These are phyloP conservation scores for Pilobolus umbonatus DNA, from an alignment of 192 early-diverging fungal genomes.

Conservation along the genomic window DNA sequence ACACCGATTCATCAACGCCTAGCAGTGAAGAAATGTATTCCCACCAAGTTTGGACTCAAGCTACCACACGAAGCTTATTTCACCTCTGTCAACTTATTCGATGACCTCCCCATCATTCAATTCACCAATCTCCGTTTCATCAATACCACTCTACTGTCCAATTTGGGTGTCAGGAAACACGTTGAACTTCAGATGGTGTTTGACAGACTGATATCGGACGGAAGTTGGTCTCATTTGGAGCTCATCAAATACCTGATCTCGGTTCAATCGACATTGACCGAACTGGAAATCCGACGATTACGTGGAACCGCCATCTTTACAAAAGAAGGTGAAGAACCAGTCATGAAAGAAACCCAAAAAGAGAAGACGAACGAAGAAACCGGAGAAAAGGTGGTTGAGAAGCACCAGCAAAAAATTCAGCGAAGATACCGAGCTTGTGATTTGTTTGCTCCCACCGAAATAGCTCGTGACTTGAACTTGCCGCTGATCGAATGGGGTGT, in stretches of 20 bases:
- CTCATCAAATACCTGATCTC: slow-evolving; percentile 78
- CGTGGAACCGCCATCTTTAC: slow-evolving; percentile 66
- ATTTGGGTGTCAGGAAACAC: slow-evolving; percentile 80
- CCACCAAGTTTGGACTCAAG: slow-evolving; percentile 66
- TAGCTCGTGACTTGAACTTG: slow-evolving; percentile 50
- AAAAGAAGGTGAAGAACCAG: slow-evolving; percentile 33
- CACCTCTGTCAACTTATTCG: slow-evolving; percentile 72
- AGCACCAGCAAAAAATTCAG: slow-evolving; percentile 23
- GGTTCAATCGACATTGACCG: slow-evolving; percentile 58
- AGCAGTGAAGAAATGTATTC: slow-evolving; percentile 54
- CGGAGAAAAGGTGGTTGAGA: slow-evolving; percentile 4
- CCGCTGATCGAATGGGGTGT: slow-evolving; percentile 64
- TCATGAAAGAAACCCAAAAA: neutral
- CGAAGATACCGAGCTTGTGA: slow-evolving; percentile 53
- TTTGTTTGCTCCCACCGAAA: slow-evolving; percentile 65
- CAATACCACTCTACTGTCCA: slow-evolving; percentile 52
- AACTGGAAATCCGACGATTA: slow-evolving; percentile 56
- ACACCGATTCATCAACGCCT: slow-evolving; percentile 25
- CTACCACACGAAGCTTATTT: slow-evolving; percentile 73
- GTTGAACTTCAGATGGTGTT: slow-evolving; percentile 84
- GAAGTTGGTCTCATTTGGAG: slow-evolving; percentile 82
- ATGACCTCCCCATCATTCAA: slow-evolving; percentile 70
- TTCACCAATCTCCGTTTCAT: slow-evolving; percentile 48
- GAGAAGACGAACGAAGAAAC: slow-evolving; percentile 12
- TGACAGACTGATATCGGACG: slow-evolving; percentile 63